Conservation (phyloP, 805 yeast species). For the Candida saitoana region DNA sequence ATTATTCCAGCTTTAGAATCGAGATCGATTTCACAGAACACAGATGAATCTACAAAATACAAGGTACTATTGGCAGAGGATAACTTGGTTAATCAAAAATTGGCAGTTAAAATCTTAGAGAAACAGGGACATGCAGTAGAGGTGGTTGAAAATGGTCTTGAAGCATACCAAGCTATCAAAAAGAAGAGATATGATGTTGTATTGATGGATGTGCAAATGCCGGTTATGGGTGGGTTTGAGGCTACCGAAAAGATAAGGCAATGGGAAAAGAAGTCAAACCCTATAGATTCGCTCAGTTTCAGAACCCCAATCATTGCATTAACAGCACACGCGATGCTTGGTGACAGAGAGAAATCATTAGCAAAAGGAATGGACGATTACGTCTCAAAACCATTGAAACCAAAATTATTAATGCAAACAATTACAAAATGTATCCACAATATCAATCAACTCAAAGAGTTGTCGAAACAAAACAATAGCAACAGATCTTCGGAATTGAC, state of each 20-base stretch:
- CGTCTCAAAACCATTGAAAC: conserved; percentile 82
- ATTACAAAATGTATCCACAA: conserved; percentile 79
- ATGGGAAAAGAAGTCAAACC: conserved; percentile 79
- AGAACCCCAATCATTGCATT: conserved; percentile 86
- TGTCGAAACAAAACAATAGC: conserved; percentile 44
- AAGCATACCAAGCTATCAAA: conserved; percentile 74
- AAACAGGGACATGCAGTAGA: conserved; percentile 81
- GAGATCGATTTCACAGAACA: conserved; percentile 72
- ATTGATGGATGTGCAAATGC: conserved; percentile 94
- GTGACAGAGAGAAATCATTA: conserved; percentile 81
- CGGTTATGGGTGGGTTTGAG: conserved; percentile 92
- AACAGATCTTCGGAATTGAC: conserved; percentile 46
- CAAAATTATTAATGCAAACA: conserved; percentile 76
- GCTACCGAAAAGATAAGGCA: conserved; percentile 83
- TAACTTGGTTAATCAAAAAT: conserved; percentile 79
- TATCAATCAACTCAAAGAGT: conserved; percentile 56
- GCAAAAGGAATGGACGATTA: conserved; percentile 93
- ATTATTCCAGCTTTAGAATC: conserved; percentile 82
- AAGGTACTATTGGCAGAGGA: conserved; percentile 80
- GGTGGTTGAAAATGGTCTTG: conserved; percentile 82
- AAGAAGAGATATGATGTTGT: conserved; percentile 71
- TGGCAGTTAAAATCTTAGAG: conserved; percentile 80
- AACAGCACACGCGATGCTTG: conserved; percentile 93
- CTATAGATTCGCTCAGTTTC: conserved; percentile 63
- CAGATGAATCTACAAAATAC: conserved; percentile 73